Evolutionary conservation across 1,284 basidiomycete species (phyloP), one percentile per base, ranked within the genome.

Genomic region (Coniferiporia weirii): DNA sequence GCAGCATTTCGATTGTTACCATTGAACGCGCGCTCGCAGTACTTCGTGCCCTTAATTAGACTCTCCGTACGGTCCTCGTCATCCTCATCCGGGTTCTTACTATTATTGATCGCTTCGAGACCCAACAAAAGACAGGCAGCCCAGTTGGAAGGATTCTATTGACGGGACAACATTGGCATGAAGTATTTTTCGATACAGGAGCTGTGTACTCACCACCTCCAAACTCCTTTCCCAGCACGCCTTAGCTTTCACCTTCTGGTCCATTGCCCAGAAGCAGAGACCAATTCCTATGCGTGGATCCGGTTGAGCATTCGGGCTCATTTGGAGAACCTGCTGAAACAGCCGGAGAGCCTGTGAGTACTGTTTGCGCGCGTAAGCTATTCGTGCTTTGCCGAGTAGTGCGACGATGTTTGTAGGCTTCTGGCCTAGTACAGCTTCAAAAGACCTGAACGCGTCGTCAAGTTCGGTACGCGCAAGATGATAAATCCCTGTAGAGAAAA

Each of bases 211-310:
- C 61, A 92, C 92, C 65, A 93, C 82, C 72, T 90, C 88, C 57
- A 91, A 70, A 64, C 89, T 89, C 47, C 94, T 80, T 66, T 93
- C 81, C 95, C 95, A 98, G 0, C 94, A 95, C 34, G 81, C 81
- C 63, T 84, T 84, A 0, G 95, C 95, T 64, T 86, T 87, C 2
- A 77, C 76, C 61, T 85, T 86, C 66, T 95, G 84, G 57, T 89
- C 89, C 72, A 96, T 77, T 9, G 89, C 82, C 90, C 91, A 97
- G 17, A 93, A 79, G 71, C 95, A 96, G 7, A 97, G 75, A 8
- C 95, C 95, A 43, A 98, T 92, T 15, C 95, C 95, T 64, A 97
- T 90, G 13, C 95, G 82, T 34, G 95, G 95, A 70, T 98, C 95
- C 0, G 95, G 95, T 20, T 80, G 75, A 72, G 89, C 91, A 12